These are phyloP conservation scores for Aspergillus fumigatus DNA, from an alignment of 2,329 filamentous ascomycete species.

Conservation along the genomic window DNA sequence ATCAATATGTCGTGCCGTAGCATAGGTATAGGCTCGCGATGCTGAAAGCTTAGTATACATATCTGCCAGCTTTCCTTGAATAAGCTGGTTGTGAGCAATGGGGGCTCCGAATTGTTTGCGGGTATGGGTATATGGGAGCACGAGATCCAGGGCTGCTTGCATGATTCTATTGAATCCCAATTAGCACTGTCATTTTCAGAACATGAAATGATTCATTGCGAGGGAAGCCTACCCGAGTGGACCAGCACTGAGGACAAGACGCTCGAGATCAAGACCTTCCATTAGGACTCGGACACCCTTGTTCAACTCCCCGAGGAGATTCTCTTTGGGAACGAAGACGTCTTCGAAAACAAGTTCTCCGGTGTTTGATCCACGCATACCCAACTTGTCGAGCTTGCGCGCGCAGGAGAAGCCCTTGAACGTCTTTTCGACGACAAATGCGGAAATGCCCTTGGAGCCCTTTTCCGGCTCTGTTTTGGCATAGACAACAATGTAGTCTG, in stretches of 20 bases:
- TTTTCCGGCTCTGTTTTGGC: slow-evolving; percentile 82
- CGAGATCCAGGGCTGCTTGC: slow-evolving; percentile 82
- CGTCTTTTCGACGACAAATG: slow-evolving; percentile 74
- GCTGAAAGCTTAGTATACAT: slow-evolving; percentile 95
- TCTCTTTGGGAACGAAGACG: slow-evolving; percentile 80
- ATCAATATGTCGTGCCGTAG: slow-evolving; percentile 74
- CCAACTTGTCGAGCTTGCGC: slow-evolving; percentile 93
- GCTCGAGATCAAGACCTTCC: slow-evolving; percentile 92
- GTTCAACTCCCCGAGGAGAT: slow-evolving; percentile 75
- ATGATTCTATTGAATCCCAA: slow-evolving; percentile 56
- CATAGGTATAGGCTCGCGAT: slow-evolving; percentile 80
- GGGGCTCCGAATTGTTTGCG: slow-evolving; percentile 83
- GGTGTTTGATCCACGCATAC: slow-evolving; percentile 95
- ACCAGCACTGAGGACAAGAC: slow-evolving; percentile 84
- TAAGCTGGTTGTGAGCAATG: slow-evolving; percentile 85
- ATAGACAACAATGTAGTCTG: slow-evolving; percentile 91
- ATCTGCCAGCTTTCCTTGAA: slow-evolving; percentile 89
- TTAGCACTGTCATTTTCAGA: neutral
- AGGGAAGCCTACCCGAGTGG: slow-evolving; percentile 61
- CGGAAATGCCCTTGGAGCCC: slow-evolving; percentile 86
- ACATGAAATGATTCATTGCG: neutral
- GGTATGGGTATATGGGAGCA: slow-evolving; percentile 82
- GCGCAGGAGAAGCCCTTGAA: slow-evolving; percentile 77
- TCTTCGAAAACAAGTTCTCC: slow-evolving; percentile 88
- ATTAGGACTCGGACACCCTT: slow-evolving; percentile 86